Percentiles rank a stretch among this genome's conserved stretches.
Evolutionary conservation across 139 green algal species (phyloP).

Genomic region (Closterium sp.): DNA sequence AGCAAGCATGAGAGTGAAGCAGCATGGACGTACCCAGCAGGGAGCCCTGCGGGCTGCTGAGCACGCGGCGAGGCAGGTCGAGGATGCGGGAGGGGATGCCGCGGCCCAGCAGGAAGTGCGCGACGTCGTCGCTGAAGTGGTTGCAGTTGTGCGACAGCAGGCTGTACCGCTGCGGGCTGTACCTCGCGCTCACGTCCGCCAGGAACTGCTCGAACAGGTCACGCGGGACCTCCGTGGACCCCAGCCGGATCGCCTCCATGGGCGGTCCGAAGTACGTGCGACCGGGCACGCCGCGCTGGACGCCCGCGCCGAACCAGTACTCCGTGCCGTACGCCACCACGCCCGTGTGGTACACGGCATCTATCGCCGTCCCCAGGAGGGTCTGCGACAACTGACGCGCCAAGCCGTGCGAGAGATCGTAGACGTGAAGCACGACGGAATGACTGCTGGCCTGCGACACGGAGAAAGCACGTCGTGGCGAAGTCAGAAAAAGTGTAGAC

Average conservation of each 20-base stretch:
- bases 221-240: conserved; percentile 32
- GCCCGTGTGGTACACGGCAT: conserved; percentile 55
- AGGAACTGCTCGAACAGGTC: conserved; percentile 53
- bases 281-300: conserved; percentile 14
- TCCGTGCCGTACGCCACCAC: conserved; percentile 53
- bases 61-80: conserved; percentile 41
- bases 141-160: conserved; percentile 58
- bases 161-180: conserved; percentile 38
- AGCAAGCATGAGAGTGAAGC: not conserved
- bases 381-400: conserved; percentile 59
- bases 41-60: conserved; percentile 44
- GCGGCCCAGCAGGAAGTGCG: conserved; percentile 47
- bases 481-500: not conserved
- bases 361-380: conserved; percentile 68
- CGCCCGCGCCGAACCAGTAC: conserved; percentile 51
- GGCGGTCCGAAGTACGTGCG: conserved; percentile 44
- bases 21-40: conserved; percentile 36
- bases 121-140: conserved; percentile 57
- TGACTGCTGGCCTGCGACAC: not conserved
- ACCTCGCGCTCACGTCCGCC: conserved; percentile 35
- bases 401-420: conserved; percentile 76
- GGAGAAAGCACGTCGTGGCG: not conserved
- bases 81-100: conserved; percentile 53
- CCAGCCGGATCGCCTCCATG: conserved; percentile 45
- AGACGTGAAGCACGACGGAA: conserved; percentile 73